phyloP scores from a whole-genome alignment of 2,329 filamentous ascomycete genomes.

The Aureobasidium sp. region DNA sequence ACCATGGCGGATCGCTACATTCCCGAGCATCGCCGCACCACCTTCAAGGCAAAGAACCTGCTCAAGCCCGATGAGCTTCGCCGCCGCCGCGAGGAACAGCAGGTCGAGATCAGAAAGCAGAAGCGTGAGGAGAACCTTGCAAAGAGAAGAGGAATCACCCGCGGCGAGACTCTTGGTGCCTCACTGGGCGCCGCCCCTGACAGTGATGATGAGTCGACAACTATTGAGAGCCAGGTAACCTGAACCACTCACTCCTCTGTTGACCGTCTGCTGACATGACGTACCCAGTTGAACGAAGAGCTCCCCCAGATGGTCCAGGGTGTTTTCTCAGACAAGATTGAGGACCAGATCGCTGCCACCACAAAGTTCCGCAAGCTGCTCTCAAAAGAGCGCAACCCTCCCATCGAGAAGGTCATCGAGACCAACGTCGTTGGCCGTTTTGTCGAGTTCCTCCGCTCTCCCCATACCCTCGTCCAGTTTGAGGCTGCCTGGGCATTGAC shows the following conservation, averaged over 20 bases:
- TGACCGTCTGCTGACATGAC: constrained; percentile 5
- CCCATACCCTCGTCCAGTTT: constrained; percentile 96
- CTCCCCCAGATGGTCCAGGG: constrained; percentile 96
- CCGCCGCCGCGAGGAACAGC: constrained; percentile 95
- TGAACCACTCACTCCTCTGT: neutral
- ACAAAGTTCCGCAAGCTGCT: constrained; percentile 98
- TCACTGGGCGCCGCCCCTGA: constrained; percentile 82
- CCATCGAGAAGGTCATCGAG: constrained; percentile 98
- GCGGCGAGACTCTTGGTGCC: constrained; percentile 64
- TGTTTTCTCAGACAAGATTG: constrained; percentile 98
- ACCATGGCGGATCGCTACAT: constrained; percentile 98
- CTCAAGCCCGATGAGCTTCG: constrained; percentile 99
- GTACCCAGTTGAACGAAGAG: constrained; percentile 81
- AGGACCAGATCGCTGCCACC: constrained; percentile 92
- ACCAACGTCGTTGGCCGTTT: constrained; percentile 96
- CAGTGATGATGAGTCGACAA: constrained; percentile 93
- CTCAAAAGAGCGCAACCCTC: constrained; percentile 97
- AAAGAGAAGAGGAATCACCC: constrained; percentile 90
- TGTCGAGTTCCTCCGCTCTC: constrained; percentile 95
- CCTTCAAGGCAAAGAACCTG: constrained; percentile 99
- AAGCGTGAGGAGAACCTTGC: constrained; percentile 99
- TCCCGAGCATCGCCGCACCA: constrained; percentile 95
- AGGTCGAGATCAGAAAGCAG: constrained; percentile 97
- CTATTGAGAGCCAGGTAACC: constrained; percentile 91
- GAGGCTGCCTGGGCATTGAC: constrained; percentile 98